phyloP scores from a whole-genome alignment of 108 stramenopile species.

The Ochromonas danica region DNA sequence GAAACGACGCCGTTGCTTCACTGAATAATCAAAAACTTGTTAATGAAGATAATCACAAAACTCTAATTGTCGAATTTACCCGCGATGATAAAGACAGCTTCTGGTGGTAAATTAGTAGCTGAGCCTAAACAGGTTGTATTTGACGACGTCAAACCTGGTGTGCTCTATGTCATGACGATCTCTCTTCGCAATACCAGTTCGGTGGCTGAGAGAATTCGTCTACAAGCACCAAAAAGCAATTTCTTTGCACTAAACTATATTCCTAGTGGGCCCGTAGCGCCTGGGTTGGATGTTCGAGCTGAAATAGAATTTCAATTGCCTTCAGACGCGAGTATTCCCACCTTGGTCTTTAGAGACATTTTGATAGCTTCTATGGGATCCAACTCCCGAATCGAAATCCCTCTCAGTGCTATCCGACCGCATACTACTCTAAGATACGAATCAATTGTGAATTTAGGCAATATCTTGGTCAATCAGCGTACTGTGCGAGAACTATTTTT shows the following conservation, averaged over 20 bases:
- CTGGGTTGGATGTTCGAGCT: constrained; percentile 42
- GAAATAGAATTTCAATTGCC: constrained; percentile 47
- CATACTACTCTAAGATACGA: constrained; percentile 18
- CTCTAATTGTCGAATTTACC: too few species aligned
- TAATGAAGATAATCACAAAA: too few species aligned
- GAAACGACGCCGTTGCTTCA: too few species aligned
- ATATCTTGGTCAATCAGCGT: background rate
- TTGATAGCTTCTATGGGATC: constrained; percentile 26
- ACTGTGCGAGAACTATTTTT: background rate
- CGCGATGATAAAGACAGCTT: too few species aligned
- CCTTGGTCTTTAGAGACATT: constrained; percentile 30
- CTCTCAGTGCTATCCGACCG: constrained; percentile 6
- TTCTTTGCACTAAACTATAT: constrained; percentile 42
- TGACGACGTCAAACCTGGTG: constrained; percentile 35
- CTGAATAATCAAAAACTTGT: too few species aligned
- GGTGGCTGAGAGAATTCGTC: constrained; percentile 38
- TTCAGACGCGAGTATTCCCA: background rate
- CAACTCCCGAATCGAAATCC: background rate
- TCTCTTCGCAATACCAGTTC: constrained; percentile 29
- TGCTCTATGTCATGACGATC: constrained; percentile 44
- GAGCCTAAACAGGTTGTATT: constrained; percentile 27
- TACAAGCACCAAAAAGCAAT: background rate
- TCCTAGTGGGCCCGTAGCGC: constrained; percentile 38
- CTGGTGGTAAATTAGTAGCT: too few species aligned
- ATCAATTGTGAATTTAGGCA: background rate